Percentiles rank a stretch among this genome's conserved stretches.
These are phyloP conservation scores for Desmodesmus armatus DNA, from an alignment of 139 green algal genomes.

Conservation along the genomic window DNA sequence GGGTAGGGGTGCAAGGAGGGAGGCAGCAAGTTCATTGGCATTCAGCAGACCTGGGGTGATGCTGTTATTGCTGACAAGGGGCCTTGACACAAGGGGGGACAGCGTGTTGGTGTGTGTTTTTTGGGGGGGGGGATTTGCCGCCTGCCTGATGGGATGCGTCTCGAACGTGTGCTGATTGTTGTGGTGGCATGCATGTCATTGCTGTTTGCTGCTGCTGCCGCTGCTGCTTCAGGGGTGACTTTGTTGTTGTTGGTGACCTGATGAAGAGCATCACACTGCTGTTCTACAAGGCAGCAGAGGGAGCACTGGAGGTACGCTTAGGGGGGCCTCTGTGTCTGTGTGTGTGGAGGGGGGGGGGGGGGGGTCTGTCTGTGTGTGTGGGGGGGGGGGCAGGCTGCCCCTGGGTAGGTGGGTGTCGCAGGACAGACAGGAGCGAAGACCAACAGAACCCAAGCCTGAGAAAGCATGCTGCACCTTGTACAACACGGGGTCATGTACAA, in stretches of 20 bases:
- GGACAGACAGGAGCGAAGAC: too few relatives aligned
- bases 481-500: too few relatives aligned
- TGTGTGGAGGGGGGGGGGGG: too few relatives aligned
- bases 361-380: too few relatives aligned
- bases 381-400: too few relatives aligned
- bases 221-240: slow-evolving; percentile 84
- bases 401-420: too few relatives aligned
- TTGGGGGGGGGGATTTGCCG: neutral
- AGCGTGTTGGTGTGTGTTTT: neutral
- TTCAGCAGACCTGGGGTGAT: neutral
- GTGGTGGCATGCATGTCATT: neutral
- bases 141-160: neutral
- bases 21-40: too few relatives aligned
- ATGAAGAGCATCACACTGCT: slow-evolving; percentile 97
- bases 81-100: neutral
- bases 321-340: too few relatives aligned
- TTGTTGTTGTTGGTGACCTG: slow-evolving; percentile 94
- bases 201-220: too few relatives aligned
- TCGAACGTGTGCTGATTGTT: too few relatives aligned
- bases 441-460: too few relatives aligned
- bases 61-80: neutral
- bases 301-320: slow-evolving; percentile 81
- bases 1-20: neutral
- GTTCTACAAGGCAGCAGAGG: slow-evolving; percentile 77
- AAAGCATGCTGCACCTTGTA: too few relatives aligned